phyloP scores from a whole-genome alignment of 2,329 filamentous ascomycete genomes.

The Ilyonectria sp. region DNA sequence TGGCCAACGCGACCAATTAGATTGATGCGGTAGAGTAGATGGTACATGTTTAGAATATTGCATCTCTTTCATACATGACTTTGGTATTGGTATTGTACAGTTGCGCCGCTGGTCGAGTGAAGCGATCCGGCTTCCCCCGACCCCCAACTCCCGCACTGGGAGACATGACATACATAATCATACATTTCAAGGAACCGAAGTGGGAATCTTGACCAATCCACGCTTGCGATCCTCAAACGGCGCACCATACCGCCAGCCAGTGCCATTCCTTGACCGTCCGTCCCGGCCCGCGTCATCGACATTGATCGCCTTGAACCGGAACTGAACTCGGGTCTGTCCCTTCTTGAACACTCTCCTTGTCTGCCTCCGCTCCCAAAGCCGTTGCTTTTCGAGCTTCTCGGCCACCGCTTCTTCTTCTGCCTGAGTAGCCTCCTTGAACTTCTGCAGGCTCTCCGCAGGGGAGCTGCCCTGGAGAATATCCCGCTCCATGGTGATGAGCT shows the following conservation, averaged over 20 bases:
- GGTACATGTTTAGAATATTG: conserved; percentile 39
- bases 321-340: conserved; percentile 68
- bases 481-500: conserved; percentile 71
- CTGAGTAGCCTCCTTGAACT: conserved; percentile 61
- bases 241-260: conserved; percentile 76
- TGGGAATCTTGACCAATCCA: conserved; percentile 78
- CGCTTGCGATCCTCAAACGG: conserved; percentile 75
- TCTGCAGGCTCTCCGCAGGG: conserved; percentile 54
- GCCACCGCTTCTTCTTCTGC: conserved; percentile 59
- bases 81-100: conserved; percentile 48
- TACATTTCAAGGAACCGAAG: conserved; percentile 66
- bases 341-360: conserved; percentile 61
- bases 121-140: conserved; percentile 17
- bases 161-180: conserved; percentile 37
- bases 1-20: conserved; percentile 56
- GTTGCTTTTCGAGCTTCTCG: conserved; percentile 49
- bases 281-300: conserved; percentile 69
- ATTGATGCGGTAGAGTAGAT: conserved; percentile 54
- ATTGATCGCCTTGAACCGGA: conserved; percentile 73
- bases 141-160: conserved; percentile 15
- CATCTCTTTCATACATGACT: conserved; percentile 41
- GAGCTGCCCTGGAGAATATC: conserved; percentile 58
- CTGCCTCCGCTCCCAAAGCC: conserved; percentile 55
- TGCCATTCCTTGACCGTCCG: conserved; percentile 66
- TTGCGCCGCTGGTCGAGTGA: conserved; percentile 35